Percentiles rank a stretch among this genome's conserved stretches.
These are phyloP conservation scores for Colletotrichum sp. DNA, from an alignment of 2,329 filamentous ascomycete species.

Conservation along the genomic window DNA sequence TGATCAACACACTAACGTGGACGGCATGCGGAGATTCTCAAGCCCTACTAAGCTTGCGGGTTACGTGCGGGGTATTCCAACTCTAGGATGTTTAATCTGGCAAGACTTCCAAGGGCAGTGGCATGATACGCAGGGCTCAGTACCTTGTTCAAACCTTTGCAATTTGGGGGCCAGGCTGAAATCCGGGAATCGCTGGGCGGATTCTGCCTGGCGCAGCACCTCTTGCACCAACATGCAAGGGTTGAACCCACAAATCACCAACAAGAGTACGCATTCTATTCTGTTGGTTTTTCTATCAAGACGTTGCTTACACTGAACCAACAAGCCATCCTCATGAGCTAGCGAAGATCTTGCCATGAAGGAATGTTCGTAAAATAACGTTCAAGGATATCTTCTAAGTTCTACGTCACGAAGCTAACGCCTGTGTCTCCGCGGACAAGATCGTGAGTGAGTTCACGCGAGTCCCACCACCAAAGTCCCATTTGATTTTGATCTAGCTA, in stretches of 20 bases:
- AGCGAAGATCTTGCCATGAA: not conserved
- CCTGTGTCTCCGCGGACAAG: not conserved
- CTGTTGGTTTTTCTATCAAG: not conserved
- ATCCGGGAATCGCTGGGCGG: not conserved
- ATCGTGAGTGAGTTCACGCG: not conserved
- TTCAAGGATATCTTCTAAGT: not conserved
- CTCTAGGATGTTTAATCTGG: not conserved
- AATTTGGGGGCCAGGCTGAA: not conserved
- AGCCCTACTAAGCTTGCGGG: not conserved
- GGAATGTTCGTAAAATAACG: not conserved
- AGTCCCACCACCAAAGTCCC: not conserved
- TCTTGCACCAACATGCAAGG: not conserved
- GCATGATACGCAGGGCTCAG: not conserved
- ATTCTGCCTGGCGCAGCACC: not conserved
- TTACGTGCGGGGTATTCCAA: not conserved
- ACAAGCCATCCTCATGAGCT: not conserved
- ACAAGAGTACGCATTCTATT: not conserved
- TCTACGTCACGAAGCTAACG: not conserved
- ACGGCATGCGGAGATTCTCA: not conserved
- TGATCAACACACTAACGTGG: not conserved
- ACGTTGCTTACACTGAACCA: not conserved
- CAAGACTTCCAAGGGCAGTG: not conserved
- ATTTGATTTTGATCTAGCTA: not conserved
- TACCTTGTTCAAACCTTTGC: not conserved
- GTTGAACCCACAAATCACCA: not conserved